These are phyloP conservation scores for Sclerotinia trifoliorum DNA, from an alignment of 2,329 filamentous ascomycete genomes.

Conservation along the genomic window DNA sequence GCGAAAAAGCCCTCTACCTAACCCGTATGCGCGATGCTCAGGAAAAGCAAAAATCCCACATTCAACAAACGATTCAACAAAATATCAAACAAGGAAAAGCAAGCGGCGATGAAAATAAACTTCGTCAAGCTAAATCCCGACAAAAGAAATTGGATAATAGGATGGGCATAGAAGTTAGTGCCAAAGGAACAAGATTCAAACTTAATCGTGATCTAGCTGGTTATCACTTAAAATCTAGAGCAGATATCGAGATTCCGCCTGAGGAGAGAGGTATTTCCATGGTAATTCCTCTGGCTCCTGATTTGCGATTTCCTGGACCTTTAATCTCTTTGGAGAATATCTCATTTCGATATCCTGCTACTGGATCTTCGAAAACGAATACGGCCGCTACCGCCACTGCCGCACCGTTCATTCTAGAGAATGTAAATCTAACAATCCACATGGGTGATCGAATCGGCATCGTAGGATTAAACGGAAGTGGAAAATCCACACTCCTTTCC, in stretches of 20 bases:
- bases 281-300: conserved; percentile 59
- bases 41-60: conserved; percentile 76
- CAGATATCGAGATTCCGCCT: conserved; percentile 68
- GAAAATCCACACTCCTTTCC: conserved; percentile 76
- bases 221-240: conserved; percentile 56
- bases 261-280: conserved; percentile 60
- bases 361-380: conserved; percentile 26
- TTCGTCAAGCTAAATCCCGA: conserved; percentile 79
- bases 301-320: conserved; percentile 72
- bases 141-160: conserved; percentile 83
- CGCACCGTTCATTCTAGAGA: conserved; percentile 53
- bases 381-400: conserved; percentile 25
- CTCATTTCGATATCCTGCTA: conserved; percentile 59
- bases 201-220: conserved; percentile 71
- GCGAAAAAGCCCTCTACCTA: conserved; percentile 67
- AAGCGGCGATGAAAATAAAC: conserved; percentile 78
- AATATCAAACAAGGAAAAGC: conserved; percentile 74
- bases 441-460: conserved; percentile 73
- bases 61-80: conserved; percentile 72
- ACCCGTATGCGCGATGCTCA: conserved; percentile 78
- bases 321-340: conserved; percentile 70
- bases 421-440: conserved; percentile 66
- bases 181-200: conserved; percentile 74
- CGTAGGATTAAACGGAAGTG: conserved; percentile 75
- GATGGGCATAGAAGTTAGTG: conserved; percentile 72